Evolutionary conservation across 2,329 filamentous ascomycete genomes (phyloP), one percentile per base, ranked within the genome.

Genomic region (Claviceps digitariae): DNA sequence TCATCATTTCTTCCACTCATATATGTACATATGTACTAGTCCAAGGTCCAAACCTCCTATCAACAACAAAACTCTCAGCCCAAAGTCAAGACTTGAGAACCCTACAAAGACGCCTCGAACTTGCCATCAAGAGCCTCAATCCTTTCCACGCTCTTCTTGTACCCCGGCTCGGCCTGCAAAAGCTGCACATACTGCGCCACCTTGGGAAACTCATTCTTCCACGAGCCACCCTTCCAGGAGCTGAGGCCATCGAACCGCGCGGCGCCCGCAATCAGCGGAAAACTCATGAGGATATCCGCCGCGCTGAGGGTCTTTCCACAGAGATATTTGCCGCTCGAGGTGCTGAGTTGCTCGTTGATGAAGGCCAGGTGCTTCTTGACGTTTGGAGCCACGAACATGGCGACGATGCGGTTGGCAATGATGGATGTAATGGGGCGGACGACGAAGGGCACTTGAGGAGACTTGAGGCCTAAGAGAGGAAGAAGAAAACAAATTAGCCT

Each of bases 201-300:
- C 58, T 68, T 71, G 7, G 77, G 77, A 54, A 68, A 73, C 49
- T 66, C 61, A 4, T 57, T 58, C 55, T 62, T 63, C 58, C 72
- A 72, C 9, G 65, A 67, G 1, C 68, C 70, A 4, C 62, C 66
- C 52, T 72, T 65, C 65, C 70, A 78, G 27, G 58, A 60, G 8
- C 71, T 73, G 55, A 76, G 66, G 0, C 60, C 59, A 29, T 70
- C 65, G 44, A 75, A 64, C 52, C 65, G 65, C 15, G 64, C 59
- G 58, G 69, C 68, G 38, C 68, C 68, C 10, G 69, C 69, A 50
- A 80, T 69, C 53, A 80, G 64, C 15, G 71, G 72, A 64, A 76
- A 80, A 63, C 74, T 77, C 59, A 79, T 64, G 52, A 79, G 63
- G 54, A 80, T 73, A 56, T 79, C 77, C 7, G 75, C 77, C 1